A percentile compares a stretch with the other conserved stretches of the same genome.
These are phyloP conservation scores for Penicillium fuscoglaucum DNA, from an alignment of 2,329 filamentous ascomycete species.

Conservation along the genomic window DNA sequence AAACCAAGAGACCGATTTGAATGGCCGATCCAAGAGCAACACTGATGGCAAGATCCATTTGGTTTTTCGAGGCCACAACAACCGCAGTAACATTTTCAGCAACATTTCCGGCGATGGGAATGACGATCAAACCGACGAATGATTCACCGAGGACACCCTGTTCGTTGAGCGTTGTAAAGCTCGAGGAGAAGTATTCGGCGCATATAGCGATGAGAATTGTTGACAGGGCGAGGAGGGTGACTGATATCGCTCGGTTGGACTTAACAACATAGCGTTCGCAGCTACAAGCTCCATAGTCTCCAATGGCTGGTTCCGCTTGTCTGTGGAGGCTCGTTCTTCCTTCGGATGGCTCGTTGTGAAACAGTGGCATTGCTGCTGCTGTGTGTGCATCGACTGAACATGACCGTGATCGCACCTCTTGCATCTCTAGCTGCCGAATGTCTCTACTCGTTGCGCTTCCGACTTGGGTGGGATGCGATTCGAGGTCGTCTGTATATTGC, in stretches of 20 bases:
- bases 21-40: conserved; percentile 71
- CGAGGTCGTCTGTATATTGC: conserved; percentile 12
- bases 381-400: conserved; percentile 2
- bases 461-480: conserved; percentile 3
- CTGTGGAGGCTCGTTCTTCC: neutral
- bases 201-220: conserved; percentile 67
- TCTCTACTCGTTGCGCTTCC: conserved; percentile 5
- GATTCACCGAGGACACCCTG: conserved; percentile 60
- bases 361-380: conserved; percentile 11
- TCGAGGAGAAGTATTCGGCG: conserved; percentile 69
- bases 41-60: conserved; percentile 73
- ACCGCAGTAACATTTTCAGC: conserved; percentile 72
- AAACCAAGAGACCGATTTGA: conserved; percentile 70
- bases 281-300: neutral
- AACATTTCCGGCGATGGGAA: conserved; percentile 72
- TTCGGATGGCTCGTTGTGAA: neutral
- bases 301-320: neutral
- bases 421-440: conserved; percentile 13
- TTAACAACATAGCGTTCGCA: conserved; percentile 1
- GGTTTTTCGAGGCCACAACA: conserved; percentile 70
- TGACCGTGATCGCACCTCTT: conserved; percentile 10
- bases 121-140: conserved; percentile 70
- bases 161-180: conserved; percentile 64
- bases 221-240: conserved; percentile 62
- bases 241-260: conserved; percentile 8